Evolutionary conservation across 495 filamentous ascomycete genomes (phyloP), one percentile per base, ranked within the genome.

Genomic region (Amniculicola lignicola): DNA sequence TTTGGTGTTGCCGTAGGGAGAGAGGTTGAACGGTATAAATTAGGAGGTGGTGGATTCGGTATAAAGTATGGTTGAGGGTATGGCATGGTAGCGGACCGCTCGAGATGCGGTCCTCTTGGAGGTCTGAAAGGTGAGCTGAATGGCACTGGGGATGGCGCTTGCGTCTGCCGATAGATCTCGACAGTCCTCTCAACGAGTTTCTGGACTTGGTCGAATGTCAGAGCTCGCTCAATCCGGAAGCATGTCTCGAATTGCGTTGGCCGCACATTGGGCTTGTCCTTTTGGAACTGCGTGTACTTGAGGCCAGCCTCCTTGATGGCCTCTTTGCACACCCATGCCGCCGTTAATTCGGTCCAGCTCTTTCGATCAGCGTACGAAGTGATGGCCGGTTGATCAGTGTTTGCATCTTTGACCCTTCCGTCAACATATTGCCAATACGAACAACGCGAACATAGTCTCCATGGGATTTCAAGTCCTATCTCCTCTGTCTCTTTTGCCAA

Each of bases 121-220:
- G 29, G 29, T 33, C 9, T n/a, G n/a, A 33, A 33, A n/a, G 7
- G 29, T 33, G 7, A 9, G 7, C 9, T 7, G 29, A 7, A 7
- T 19, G 6, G 37, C 6, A 18, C 37, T 19, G 46, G 52, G 10
- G 46, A 42, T 18, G 41, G 40, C 2, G 40, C 27, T 28, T 35
- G 14, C 12, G 43, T 55, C 27, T 52, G 19, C 9, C 57, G 57
- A 18, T 54, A 61, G 11, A 61, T 35, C 38, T 65, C 57, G 6
- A 58, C 50, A 7, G 62, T 65, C 12, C 58, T 51, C 39, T 65
- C 62, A 10, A 65, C 57, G 9, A 65, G 62, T 3, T 18, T 35
- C 15, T 54, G 29, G n/a, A 65, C 48, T 61, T 65, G 41, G 22
- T 48, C 40, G 35, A 61, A 65, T 12, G 53, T 57, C 27, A 65